Conservation (phyloP, 805 yeast genomes). For the Kluyveromyces aestuarii region DNA sequence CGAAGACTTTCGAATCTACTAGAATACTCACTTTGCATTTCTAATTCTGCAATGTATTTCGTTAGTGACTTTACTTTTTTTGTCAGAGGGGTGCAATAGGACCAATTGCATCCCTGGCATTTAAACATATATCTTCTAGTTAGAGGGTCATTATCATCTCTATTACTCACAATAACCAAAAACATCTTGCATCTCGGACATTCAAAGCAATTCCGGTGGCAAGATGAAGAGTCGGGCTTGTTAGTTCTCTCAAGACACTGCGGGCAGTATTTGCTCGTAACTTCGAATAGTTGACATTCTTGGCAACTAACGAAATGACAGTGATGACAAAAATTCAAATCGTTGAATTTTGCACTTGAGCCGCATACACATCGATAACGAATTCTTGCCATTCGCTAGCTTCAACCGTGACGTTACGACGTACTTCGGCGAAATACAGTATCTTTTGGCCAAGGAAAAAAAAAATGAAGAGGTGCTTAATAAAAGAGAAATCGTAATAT, state of each 20-base stretch:
- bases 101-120: constrained; percentile 7
- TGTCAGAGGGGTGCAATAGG: constrained; percentile 2
- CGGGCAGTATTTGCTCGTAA: constrained; percentile 6
- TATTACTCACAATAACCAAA: not conserved
- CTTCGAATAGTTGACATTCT: constrained; percentile 6
- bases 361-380: not conserved
- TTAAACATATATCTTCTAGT: constrained; percentile 1
- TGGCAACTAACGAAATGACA: constrained; percentile 6
- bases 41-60: constrained; percentile 1
- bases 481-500: too few species aligned
- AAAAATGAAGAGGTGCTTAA: too few species aligned
- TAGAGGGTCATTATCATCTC: not conserved
- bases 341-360: not conserved
- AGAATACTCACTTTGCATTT: not conserved
- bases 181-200: constrained; percentile 6
- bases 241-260: constrained; percentile 2
- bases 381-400: not conserved
- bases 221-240: not conserved
- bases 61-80: constrained; percentile 1
- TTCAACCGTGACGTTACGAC: not conserved
- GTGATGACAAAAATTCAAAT: constrained; percentile 4
- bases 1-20: constrained; percentile 1
- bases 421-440: too few species aligned
- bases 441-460: not conserved
- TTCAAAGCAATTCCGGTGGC: constrained; percentile 6